A percentile compares a stretch with the other conserved stretches of the same genome.
These are phyloP conservation scores for Podospora sp. DNA, from an alignment of 495 filamentous ascomycete species.

Conservation along the genomic window DNA sequence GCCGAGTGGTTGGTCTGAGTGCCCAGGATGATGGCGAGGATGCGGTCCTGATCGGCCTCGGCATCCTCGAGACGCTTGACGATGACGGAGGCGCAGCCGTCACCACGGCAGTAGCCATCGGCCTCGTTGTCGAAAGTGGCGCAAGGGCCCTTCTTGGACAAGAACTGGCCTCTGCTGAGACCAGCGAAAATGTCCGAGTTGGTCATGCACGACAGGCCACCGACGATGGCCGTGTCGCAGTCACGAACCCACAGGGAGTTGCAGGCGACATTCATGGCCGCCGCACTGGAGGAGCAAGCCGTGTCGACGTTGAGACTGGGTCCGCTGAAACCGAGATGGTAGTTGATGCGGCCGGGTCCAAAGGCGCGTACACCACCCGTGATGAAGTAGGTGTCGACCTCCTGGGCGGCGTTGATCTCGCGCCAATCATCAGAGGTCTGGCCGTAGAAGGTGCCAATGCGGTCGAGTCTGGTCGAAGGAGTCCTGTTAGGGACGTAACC, in stretches of 20 bases:
- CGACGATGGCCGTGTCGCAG: conserved; percentile 82
- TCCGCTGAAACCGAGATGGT: conserved; percentile 84
- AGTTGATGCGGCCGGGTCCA: conserved; percentile 83
- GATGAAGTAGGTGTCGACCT: conserved; percentile 93
- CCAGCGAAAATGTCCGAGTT: conserved; percentile 86
- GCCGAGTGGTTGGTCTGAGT: conserved; percentile 76
- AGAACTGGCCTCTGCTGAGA: conserved; percentile 79
- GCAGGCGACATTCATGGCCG: conserved; percentile 83
- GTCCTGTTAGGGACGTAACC: conserved; percentile 87
- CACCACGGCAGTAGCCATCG: conserved; percentile 77
- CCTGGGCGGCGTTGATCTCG: conserved; percentile 86
- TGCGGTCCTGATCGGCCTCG: conserved; percentile 70
- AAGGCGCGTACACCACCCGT: conserved; percentile 88
- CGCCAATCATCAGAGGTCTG: conserved; percentile 92
- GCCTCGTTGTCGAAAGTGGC: conserved; percentile 77
- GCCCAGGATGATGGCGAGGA: conserved; percentile 68
- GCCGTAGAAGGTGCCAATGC: conserved; percentile 90
- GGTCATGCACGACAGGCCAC: conserved; percentile 77
- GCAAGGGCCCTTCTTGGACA: conserved; percentile 77
- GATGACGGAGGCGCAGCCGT: conserved; percentile 70
- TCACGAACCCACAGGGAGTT: conserved; percentile 79
- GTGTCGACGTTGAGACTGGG: conserved; percentile 87
- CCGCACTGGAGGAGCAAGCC: conserved; percentile 83
- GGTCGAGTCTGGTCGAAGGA: conserved; percentile 77
- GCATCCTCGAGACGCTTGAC: conserved; percentile 79